Evolutionary conservation across 176 grass and related monocot species (phyloP), one percentile per base, ranked within the genome.

Genomic region (Carex parvula): DNA sequence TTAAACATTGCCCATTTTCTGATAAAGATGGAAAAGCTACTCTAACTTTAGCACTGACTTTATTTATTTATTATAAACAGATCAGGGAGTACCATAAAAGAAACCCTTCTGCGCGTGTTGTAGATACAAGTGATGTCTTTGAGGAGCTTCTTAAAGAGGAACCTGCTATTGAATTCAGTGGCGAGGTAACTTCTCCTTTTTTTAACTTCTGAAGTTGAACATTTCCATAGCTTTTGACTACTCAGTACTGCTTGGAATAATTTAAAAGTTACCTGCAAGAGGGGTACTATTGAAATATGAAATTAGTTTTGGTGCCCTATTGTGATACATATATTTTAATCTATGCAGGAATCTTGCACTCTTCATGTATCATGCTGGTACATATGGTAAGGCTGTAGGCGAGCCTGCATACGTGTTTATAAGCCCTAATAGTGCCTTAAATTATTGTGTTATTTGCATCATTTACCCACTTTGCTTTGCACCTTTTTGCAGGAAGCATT

Each of bases 301-400:
- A 32, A 33, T 78, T 57, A 78, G 73, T 35, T 78, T 33, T n/a
- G 73, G 24, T 57, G 52, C 81, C 83, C 88, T 57, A 35, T 95
- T 90, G 93, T 99, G 96, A 99, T 93, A 90, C 21, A 71, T 93
- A 87, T 88, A 93, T 91, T 93, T 93, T 87, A 95, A 93, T 98
- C 92, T 98, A 88, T 99, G 96, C 96, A 99, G 96, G 96, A 84
- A 89, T 94, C 20, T 91, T 88, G 89, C 84, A 88, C 85, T 91
- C 82, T 87, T 89, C 89, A 80, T 94, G 86, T 91, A 92, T 94
- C 80, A 86, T 58, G 91, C 79, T 91, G 91, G 85, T 90, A 85
- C 89, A 54, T 65, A 89, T 93, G 96, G 96, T 95, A 95, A 95
- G 93, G 86, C 87, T 79, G 64, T 66, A 44, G 79, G 41, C 59